Evolutionary conservation across 2,329 filamentous ascomycete species (phyloP).

Genomic region (Ilyonectria mors-panacis): DNA sequence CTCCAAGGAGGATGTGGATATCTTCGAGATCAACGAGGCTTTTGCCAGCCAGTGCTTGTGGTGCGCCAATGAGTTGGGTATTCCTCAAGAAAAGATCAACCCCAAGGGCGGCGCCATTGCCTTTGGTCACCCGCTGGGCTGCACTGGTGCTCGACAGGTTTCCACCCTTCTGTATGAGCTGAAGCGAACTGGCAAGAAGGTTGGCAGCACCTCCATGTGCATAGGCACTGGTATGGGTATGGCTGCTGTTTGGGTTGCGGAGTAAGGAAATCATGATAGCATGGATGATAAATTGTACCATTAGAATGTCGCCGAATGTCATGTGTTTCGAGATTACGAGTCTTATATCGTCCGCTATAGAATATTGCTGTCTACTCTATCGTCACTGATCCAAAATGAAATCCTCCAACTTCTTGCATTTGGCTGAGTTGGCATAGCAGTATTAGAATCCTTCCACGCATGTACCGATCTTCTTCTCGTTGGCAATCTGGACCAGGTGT

Average conservation of each 20-base stretch:
- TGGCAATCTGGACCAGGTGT: slow-evolving; percentile 70
- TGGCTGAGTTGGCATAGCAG: neutral
- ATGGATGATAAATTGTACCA: slow-evolving; percentile 43
- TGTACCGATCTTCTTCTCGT: slow-evolving; percentile 68
- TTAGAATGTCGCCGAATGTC: slow-evolving; percentile 40
- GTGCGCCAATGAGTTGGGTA: slow-evolving; percentile 89
- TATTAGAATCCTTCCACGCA: slow-evolving; percentile 66
- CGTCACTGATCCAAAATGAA: slow-evolving; percentile 32
- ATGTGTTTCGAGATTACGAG: slow-evolving; percentile 1
- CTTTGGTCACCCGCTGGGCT: slow-evolving; percentile 94
- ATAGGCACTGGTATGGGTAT: slow-evolving; percentile 98
- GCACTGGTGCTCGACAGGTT: slow-evolving; percentile 94
- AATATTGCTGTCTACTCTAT: neutral
- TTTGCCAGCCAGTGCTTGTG: slow-evolving; percentile 96
- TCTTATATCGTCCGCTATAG: neutral
- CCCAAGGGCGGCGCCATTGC: slow-evolving; percentile 97
- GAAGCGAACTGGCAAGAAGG: slow-evolving; percentile 84
- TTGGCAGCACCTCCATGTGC: slow-evolving; percentile 97
- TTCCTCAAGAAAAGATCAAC: slow-evolving; percentile 91
- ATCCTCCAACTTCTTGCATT: slow-evolving; percentile 1
- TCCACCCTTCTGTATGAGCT: slow-evolving; percentile 93
- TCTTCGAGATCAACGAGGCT: slow-evolving; percentile 99
- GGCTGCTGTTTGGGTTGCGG: slow-evolving; percentile 95
- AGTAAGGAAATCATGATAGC: slow-evolving; percentile 68
- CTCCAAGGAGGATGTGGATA: slow-evolving; percentile 90